Conservation (phyloP, 164 flowering plant species). For the Vitis labrusca region DNA sequence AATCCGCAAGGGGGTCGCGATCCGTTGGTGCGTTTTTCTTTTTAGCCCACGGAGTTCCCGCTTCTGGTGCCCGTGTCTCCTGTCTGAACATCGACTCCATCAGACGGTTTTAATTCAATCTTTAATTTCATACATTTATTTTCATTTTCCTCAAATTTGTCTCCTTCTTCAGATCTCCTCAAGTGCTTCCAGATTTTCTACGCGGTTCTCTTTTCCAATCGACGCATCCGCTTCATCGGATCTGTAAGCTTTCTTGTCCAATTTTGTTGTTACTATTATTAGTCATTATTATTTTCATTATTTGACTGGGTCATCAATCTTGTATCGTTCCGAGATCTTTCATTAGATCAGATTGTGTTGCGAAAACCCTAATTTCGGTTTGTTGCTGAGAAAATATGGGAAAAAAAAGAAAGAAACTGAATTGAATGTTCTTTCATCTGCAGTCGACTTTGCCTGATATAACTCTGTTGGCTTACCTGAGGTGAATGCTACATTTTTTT, state of each 20-base stretch:
- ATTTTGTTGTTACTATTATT: not conserved
- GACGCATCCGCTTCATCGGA: conserved; percentile 6
- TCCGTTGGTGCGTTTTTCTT: not conserved
- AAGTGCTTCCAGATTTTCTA: not conserved
- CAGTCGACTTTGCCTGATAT: no score
- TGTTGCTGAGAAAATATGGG: no score
- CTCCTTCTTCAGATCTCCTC: not conserved
- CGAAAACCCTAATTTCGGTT: no score
- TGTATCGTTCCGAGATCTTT: no score
- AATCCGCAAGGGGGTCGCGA: no score
- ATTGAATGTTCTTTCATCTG: no score
- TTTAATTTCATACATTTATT: not conserved
- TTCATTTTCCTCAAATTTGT: not conserved
- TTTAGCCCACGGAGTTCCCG: conserved; percentile 36
- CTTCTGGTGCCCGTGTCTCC: conserved; percentile 23
- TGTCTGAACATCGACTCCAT: not conserved
- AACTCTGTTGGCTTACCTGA: no score
- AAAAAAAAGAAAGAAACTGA: no score
- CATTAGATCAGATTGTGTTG: no score
- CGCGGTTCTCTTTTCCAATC: not conserved
- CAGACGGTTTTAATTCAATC: conserved; percentile 5
- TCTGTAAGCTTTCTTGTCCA: conserved; percentile 22
- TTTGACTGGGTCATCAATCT: not conserved
- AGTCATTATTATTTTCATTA: not conserved
- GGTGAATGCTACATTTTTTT: no score